These are phyloP conservation scores for Lasiosphaeria ovina DNA, from an alignment of 495 filamentous ascomycete genomes.

Conservation along the genomic window DNA sequence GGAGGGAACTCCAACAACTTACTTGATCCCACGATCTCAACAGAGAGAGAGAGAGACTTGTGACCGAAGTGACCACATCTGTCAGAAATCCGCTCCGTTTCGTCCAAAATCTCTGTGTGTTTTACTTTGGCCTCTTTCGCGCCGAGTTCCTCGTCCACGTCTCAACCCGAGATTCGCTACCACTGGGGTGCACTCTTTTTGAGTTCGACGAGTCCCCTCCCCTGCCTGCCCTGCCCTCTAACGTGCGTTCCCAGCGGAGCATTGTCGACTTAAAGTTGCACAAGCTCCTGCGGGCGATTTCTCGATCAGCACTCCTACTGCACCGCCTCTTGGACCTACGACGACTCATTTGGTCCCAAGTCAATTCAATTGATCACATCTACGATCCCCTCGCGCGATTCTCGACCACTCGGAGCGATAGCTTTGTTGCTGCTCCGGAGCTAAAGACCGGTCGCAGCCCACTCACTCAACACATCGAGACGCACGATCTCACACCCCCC, in stretches of 20 bases:
- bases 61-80: neutral
- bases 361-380: neutral
- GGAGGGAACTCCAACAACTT: slow-evolving; percentile 10
- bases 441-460: neutral
- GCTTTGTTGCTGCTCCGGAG: neutral
- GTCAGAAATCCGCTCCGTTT: neutral
- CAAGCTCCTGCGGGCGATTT: neutral
- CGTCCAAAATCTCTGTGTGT: neutral
- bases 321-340: neutral
- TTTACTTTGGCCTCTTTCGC: neutral
- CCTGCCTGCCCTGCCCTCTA: neutral
- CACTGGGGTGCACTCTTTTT: neutral
- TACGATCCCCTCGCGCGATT: no score
- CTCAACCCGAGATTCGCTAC: no score
- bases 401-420: neutral
- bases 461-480: no score
- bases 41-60: neutral
- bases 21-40: slow-evolving; percentile 1
- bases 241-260: neutral
- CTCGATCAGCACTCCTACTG: neutral
- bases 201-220: neutral
- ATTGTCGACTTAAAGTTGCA: neutral
- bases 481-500: neutral
- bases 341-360: neutral
- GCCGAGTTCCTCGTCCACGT: no score